These are phyloP conservation scores for Starmerella gropengiesseri DNA, from an alignment of 805 yeast genomes.

Conservation along the genomic window DNA sequence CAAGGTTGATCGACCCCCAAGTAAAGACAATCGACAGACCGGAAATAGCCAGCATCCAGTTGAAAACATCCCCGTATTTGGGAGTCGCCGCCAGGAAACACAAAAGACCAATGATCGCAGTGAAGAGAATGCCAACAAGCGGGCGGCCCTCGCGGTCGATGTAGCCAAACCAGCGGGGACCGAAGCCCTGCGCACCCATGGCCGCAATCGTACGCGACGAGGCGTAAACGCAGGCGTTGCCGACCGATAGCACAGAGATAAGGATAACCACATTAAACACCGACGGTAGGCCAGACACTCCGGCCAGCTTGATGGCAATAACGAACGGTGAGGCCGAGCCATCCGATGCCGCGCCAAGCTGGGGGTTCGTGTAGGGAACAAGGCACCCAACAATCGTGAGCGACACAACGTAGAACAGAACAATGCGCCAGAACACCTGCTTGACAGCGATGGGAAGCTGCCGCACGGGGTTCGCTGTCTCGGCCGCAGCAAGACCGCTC, in stretches of 20 bases:
- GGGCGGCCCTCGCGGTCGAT: constrained; percentile 76
- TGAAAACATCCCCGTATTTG: constrained; percentile 42
- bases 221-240: constrained; percentile 60
- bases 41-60: constrained; percentile 67
- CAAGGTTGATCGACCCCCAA: constrained; percentile 64
- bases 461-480: constrained; percentile 54
- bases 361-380: constrained; percentile 52
- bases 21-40: constrained; percentile 69
- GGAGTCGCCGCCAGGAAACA: constrained; percentile 55
- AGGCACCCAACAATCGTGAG: constrained; percentile 51
- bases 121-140: constrained; percentile 45
- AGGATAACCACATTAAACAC: constrained; percentile 61
- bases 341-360: constrained; percentile 44
- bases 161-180: constrained; percentile 52
- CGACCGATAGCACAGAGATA: constrained; percentile 60
- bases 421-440: constrained; percentile 75
- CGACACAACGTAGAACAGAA: constrained; percentile 55
- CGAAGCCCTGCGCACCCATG: constrained; percentile 53
- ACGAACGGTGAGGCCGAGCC: constrained; percentile 66
- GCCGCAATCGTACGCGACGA: constrained; percentile 60
- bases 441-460: constrained; percentile 64
- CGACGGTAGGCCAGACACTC: constrained; percentile 55
- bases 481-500: constrained; percentile 68
- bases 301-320: constrained; percentile 56
- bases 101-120: constrained; percentile 42